Percentiles rank a stretch among this genome's conserved stretches.
Evolutionary conservation across 345 rosid genomes (phyloP).

Genomic region (Angophora floribunda): DNA sequence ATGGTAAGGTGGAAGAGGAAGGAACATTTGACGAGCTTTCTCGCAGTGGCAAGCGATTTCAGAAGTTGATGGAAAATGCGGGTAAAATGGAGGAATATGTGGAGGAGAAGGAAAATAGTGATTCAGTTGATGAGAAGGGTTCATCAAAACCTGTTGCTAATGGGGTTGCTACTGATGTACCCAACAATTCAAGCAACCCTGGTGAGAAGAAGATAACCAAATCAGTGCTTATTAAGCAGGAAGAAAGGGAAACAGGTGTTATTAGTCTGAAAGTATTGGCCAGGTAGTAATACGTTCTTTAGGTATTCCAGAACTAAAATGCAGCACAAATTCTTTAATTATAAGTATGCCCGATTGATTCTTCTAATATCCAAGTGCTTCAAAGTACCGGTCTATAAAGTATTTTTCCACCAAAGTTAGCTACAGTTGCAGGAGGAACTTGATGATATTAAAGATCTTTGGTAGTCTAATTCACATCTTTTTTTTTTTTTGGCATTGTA

Average conservation of each 20-base stretch:
- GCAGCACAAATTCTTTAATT: background rate
- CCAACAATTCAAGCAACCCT: slow-evolving; percentile 22
- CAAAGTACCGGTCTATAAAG: background rate
- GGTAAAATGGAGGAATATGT: slow-evolving; percentile 95
- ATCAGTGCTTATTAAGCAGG: slow-evolving; percentile 90
- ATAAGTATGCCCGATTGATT: background rate
- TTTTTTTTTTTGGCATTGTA: background rate
- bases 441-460: background rate
- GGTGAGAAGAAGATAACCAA: slow-evolving; percentile 59
- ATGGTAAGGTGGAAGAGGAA: slow-evolving; percentile 85
- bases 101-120: slow-evolving; percentile 58
- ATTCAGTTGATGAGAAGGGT: slow-evolving; percentile 27
- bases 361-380: background rate
- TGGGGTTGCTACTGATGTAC: slow-evolving; percentile 35
- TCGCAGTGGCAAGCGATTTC: slow-evolving; percentile 57
- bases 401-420: background rate
- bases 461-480: background rate
- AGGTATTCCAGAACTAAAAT: background rate
- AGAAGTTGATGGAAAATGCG: slow-evolving; percentile 96
- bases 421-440: background rate
- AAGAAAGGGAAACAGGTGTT: slow-evolving; percentile 96
- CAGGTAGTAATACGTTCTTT: slow-evolving; percentile 32
- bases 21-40: slow-evolving; percentile 93
- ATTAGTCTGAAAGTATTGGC: slow-evolving; percentile 66
- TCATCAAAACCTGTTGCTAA: slow-evolving; percentile 40